Conservation (phyloP, 2,329 filamentous ascomycete genomes). For the Canariomyces notabilis region DNA sequence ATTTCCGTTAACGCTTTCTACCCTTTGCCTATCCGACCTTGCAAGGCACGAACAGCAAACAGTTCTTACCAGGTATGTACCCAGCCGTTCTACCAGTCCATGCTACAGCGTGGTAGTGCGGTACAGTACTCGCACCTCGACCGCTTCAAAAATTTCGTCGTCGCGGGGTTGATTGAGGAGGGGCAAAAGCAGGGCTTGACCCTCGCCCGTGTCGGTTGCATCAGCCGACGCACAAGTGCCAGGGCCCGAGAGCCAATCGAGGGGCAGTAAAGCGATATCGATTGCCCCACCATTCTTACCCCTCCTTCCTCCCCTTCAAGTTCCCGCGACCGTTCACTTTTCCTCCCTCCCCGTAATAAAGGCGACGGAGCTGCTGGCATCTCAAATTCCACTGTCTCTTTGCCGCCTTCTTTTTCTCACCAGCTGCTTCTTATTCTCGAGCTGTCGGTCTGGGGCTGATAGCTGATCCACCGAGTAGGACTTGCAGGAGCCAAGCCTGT, state of each 20-base stretch:
- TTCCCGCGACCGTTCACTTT: constrained; percentile 17
- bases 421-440: constrained; percentile 20
- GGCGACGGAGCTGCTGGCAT: constrained; percentile 20
- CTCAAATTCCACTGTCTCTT: constrained; percentile 15
- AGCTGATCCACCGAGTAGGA: constrained; percentile 23
- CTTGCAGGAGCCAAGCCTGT: constrained; percentile 19
- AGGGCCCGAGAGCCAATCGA: constrained; percentile 20
- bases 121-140: too few relatives aligned
- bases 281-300: constrained; percentile 25
- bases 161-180: constrained; percentile 19
- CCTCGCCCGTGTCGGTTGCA: constrained; percentile 23
- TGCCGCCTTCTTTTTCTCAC: constrained; percentile 17
- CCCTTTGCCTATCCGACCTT: neutral
- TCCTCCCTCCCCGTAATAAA: constrained; percentile 20
- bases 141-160: constrained; percentile 3
- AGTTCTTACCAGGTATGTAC: too few relatives aligned
- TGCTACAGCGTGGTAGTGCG: too few relatives aligned
- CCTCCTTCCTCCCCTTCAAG: constrained; percentile 22
- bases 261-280: constrained; percentile 18
- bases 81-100: too few relatives aligned
- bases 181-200: constrained; percentile 29
- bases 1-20: neutral
- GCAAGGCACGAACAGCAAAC: too few relatives aligned
- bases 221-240: constrained; percentile 24
- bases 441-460: constrained; percentile 25